phyloP scores from a whole-genome alignment of 2,329 filamentous ascomycete species.

The Phyllosticta citriasiana region DNA sequence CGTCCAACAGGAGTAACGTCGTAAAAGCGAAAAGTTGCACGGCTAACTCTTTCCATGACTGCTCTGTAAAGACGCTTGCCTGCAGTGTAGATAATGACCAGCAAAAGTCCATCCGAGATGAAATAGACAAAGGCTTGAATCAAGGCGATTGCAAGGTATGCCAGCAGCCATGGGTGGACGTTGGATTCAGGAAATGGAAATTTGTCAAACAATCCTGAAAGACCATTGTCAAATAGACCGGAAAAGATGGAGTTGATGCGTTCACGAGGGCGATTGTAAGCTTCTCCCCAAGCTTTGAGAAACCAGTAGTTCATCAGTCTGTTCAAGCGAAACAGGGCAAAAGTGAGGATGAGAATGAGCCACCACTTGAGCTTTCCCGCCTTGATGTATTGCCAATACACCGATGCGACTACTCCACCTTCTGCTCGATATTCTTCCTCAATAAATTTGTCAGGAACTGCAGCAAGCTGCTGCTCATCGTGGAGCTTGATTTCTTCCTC shows the following conservation, averaged over 20 bases:
- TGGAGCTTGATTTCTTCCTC: constrained; percentile 14
- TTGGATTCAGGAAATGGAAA: constrained; percentile 59
- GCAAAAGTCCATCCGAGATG: constrained; percentile 55
- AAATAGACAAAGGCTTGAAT: constrained; percentile 34
- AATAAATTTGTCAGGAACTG: constrained; percentile 63
- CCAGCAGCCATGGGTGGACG: constrained; percentile 63
- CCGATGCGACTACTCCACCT: constrained; percentile 62
- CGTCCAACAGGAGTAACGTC: constrained; percentile 82
- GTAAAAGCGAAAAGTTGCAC: constrained; percentile 81
- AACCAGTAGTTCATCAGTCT: constrained; percentile 67
- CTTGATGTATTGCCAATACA: constrained; percentile 80
- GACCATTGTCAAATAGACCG: not conserved
- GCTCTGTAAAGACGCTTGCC: constrained; percentile 64
- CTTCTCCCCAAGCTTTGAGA: constrained; percentile 78
- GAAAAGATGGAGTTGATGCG: constrained; percentile 12
- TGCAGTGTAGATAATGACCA: constrained; percentile 70
- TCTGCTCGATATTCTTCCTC: constrained; percentile 66
- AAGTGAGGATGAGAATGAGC: constrained; percentile 52
- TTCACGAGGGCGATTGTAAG: constrained; percentile 42
- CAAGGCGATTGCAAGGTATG: constrained; percentile 52
- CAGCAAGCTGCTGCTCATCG: constrained; percentile 34
- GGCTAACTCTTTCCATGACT: constrained; percentile 63
- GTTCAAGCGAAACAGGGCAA: constrained; percentile 53
- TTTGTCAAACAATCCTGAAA: constrained; percentile 19
- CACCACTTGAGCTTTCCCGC: constrained; percentile 70